Base-by-base conservation (phyloP, 495 filamentous ascomycete species). In the Staphylotrichum longicolle region DNA sequence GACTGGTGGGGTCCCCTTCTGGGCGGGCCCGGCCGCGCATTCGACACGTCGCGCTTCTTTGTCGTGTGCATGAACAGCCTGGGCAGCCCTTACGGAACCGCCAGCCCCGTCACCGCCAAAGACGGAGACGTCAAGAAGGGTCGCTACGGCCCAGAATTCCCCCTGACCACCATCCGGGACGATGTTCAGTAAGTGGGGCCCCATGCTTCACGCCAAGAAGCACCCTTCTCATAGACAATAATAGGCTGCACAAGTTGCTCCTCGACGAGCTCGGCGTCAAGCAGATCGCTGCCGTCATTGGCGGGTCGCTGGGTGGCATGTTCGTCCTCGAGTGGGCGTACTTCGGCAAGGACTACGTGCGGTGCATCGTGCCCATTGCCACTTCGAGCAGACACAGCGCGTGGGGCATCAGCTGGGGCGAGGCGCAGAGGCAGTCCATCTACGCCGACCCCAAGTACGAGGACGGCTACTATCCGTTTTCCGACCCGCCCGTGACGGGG, bases 361-460 rank as follows among this genome's bases (percentile, higher is more conserved):
- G 89, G 40, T 83, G 86, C 46, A 90, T 98, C 70, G 88, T 98
- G 34, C 91, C 94, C 4, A 95, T 98, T 66, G 94, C 94, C 33
- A 98, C 94, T 20, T 97, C 93, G 5, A 90, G 91, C 54, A 85
- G 91, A 10, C 94, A 98, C 70, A 96, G 92, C 63, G 94, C 94
- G n/a, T 98, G 94, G 94, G 91, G 94, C 45, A 98, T 98, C 67
- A 96, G 91, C 74, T 98, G 94, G 94, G 93, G 94, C 46, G 94
- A 98, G 74, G 93, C 94, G 30, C 94, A 98, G 76, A 79, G 94
- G 54, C 94, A 98, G 75, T 95, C 91, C 80, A 98, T 98, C 71
- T 98, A 97, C 75, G 91, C 90, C 62, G 94, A 98, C 68, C 94
- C 94, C 27, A 97, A 96, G 76, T 98, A 98, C 72, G 91, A 96